Evolutionary conservation across 1,284 basidiomycete species (phyloP).

Genomic region (Sporisorium graminicola): DNA sequence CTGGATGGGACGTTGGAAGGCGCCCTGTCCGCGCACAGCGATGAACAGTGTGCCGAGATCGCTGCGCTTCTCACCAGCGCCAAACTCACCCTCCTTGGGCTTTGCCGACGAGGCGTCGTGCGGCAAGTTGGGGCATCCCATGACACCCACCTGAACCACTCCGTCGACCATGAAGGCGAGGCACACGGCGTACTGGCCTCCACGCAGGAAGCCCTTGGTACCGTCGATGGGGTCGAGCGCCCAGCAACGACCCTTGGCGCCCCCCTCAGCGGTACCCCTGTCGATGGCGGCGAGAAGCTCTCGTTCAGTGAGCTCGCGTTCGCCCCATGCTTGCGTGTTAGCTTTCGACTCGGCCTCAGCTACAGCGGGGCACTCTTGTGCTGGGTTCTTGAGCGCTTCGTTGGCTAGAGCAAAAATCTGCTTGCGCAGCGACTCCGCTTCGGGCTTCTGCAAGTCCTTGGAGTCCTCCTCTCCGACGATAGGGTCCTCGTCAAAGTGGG

Average conservation of each 20-base stretch:
- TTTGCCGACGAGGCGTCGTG: conserved; percentile 71
- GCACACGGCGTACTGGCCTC: conserved; percentile 97
- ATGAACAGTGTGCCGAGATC: conserved; percentile 66
- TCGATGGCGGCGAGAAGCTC: conserved; percentile 88
- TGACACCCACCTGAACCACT: conserved; percentile 80
- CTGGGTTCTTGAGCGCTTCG: conserved; percentile 75
- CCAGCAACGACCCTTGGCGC: conserved; percentile 83
- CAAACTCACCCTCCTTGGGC: conserved; percentile 65
- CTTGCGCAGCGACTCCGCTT: conserved; percentile 73
- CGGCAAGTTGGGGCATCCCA: conserved; percentile 92
- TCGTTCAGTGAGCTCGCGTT: conserved; percentile 70
- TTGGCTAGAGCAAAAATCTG: conserved; percentile 87
- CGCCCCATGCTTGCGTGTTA: conserved; percentile 60
- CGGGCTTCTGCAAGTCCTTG: conserved; percentile 74
- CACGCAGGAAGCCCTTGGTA: conserved; percentile 93
- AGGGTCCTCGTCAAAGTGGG: conserved; percentile 83
- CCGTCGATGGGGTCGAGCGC: conserved; percentile 92
- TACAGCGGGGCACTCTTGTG: conserved; percentile 70
- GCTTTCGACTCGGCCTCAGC: conserved; percentile 68
- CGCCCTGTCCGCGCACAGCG: conserved; percentile 64
- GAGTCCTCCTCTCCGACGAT: conserved; percentile 98
- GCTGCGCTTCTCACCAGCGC: conserved; percentile 37
- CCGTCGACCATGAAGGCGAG: conserved; percentile 89
- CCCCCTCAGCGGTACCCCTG: conserved; percentile 84
- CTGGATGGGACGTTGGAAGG: conserved; percentile 59